Percentiles rank a stretch among this genome's conserved stretches.
These are phyloP conservation scores for Escovopsis sp. DNA, from an alignment of 2,329 filamentous ascomycete species.

Conservation along the genomic window DNA sequence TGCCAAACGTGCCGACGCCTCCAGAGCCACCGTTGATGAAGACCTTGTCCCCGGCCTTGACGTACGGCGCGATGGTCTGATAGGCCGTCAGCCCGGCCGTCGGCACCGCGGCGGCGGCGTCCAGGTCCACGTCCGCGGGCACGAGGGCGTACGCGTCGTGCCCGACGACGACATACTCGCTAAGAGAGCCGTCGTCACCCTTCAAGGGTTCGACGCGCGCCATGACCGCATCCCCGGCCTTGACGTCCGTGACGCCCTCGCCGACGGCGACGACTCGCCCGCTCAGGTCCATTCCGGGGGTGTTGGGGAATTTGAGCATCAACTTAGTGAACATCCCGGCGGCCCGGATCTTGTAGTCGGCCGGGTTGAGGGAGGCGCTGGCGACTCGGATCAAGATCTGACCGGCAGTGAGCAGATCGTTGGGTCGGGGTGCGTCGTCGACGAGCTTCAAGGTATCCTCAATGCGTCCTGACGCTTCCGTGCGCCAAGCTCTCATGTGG, in stretches of 20 bases:
- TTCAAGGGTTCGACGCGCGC: slow-evolving; percentile 19
- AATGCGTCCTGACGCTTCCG: slow-evolving; percentile 12
- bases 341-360: slow-evolving; percentile 34
- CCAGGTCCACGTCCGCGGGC: slow-evolving; percentile 23
- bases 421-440: slow-evolving; percentile 3
- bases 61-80: slow-evolving; percentile 31
- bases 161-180: slow-evolving; percentile 25
- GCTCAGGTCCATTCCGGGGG: slow-evolving; percentile 34
- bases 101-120: slow-evolving; percentile 27
- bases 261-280: slow-evolving; percentile 29
- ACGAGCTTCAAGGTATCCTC: slow-evolving; percentile 11
- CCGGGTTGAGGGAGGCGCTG: slow-evolving; percentile 30
- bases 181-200: slow-evolving; percentile 25
- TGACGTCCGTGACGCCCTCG: slow-evolving; percentile 14
- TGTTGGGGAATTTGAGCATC: slow-evolving; percentile 22
- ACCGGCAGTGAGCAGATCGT: slow-evolving; percentile 11
- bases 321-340: slow-evolving; percentile 22
- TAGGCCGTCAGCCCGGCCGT: slow-evolving; percentile 34
- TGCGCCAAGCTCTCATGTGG: slow-evolving; percentile 17
- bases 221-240: slow-evolving; percentile 28
- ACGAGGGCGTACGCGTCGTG: slow-evolving; percentile 22
- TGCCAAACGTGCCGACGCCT: slow-evolving; percentile 44
- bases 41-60: slow-evolving; percentile 38
- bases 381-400: slow-evolving; percentile 29
- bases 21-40: slow-evolving; percentile 54